A percentile compares a stretch with the other conserved stretches of the same genome.
Evolutionary conservation across 176 grass and related monocot genomes (phyloP).

Genomic region (Typha latifolia): DNA sequence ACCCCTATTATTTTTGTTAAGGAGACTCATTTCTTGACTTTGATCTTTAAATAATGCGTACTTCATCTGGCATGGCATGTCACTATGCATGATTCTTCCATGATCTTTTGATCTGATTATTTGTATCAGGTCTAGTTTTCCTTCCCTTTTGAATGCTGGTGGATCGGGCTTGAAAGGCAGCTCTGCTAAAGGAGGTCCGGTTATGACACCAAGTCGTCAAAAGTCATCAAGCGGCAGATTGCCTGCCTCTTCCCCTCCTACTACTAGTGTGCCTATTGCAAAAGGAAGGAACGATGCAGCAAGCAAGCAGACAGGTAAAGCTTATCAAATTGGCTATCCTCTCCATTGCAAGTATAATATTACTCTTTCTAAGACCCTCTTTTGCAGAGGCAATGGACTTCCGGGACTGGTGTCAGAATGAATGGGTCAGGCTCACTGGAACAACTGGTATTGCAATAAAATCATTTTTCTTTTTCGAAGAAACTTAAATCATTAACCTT

Average conservation of each 20-base stretch:
- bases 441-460: conserved; percentile 50
- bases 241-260: conserved; percentile 15
- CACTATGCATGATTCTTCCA: background rate
- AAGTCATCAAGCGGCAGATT: conserved; percentile 41
- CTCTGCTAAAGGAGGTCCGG: conserved; percentile 43
- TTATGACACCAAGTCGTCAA: conserved; percentile 38
- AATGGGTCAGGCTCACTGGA: conserved; percentile 82
- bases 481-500: too few relatives aligned
- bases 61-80: too few relatives aligned
- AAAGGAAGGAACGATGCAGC: conserved; percentile 53
- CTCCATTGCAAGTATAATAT: conserved; percentile 10
- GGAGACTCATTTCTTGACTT: too few relatives aligned
- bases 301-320: conserved; percentile 61
- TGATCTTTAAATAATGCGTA: too few relatives aligned
- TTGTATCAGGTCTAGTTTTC: conserved; percentile 63
- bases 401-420: conserved; percentile 64
- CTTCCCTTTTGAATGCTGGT: conserved; percentile 37
- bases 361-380: conserved; percentile 21
- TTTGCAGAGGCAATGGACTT: conserved; percentile 92
- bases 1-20: too few relatives aligned
- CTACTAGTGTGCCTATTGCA: conserved; percentile 5
- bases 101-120: conserved; percentile 12
- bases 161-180: conserved; percentile 24
- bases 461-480: background rate
- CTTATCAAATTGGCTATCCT: background rate